A percentile compares a stretch with the other conserved stretches of the same genome.
Conservation (phyloP, 352 stramenopile genomes). For the Blastocystis sp. region DNA sequence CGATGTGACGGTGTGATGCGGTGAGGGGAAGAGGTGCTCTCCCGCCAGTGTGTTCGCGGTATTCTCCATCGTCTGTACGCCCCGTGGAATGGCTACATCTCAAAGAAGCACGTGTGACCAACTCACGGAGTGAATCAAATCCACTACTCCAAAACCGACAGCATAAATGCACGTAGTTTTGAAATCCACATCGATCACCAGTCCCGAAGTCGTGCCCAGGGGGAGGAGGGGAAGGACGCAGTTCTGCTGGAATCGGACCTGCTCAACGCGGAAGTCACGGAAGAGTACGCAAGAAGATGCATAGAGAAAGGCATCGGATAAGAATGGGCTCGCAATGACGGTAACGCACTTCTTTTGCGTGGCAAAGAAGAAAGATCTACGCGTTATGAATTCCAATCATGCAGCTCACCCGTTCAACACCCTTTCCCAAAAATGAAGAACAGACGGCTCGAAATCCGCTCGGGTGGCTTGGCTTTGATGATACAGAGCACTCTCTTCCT, state of each 20-base stretch:
- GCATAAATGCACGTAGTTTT: not conserved
- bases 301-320: slow-evolving; percentile 16
- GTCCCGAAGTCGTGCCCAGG: slow-evolving; percentile 20
- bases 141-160: slow-evolving; percentile 1
- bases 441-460: not conserved
- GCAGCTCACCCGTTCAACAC: not conserved
- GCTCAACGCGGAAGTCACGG: not conserved
- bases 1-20: not conserved
- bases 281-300: not conserved
- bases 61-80: not conserved
- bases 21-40: not conserved
- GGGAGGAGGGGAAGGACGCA: slow-evolving; percentile 14
- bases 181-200: slow-evolving; percentile 16
- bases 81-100: not conserved
- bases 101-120: not conserved
- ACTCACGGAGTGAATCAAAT: slow-evolving; percentile 15
- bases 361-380: slow-evolving; percentile 18
- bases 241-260: not conserved
- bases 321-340: not conserved
- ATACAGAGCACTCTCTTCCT: not conserved
- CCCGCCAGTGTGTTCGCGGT: not conserved
- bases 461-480: not conserved
- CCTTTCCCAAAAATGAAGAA: slow-evolving; percentile 32
- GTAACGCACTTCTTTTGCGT: slow-evolving; percentile 3
- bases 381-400: not conserved